Evolutionary conservation across 176 grass and related monocot genomes (phyloP).

Genomic region (Avena eriantha): DNA sequence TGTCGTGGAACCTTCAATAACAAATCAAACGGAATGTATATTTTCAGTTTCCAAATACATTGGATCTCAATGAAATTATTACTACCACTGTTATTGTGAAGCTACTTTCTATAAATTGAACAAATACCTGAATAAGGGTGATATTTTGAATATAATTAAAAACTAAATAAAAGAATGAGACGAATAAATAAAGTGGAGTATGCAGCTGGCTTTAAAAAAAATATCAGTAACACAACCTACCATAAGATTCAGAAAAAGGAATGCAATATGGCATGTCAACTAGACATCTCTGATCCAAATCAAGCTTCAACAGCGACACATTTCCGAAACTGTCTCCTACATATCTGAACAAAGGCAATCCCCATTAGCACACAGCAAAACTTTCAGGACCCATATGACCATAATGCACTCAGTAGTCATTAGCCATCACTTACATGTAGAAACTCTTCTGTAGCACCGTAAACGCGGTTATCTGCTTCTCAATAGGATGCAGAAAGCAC

Average conservation of each 20-base stretch:
- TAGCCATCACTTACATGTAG: constrained; percentile 60
- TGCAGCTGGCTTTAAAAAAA: not conserved
- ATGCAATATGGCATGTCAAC: constrained; percentile 78
- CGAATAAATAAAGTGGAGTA: not conserved
- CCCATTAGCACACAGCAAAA: constrained; percentile 35
- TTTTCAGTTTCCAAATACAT: not conserved
- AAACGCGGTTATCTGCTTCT: constrained; percentile 72
- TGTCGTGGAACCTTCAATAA: constrained; percentile 38
- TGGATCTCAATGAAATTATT: not conserved
- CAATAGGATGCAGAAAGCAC: constrained; percentile 56
- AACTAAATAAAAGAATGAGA: not conserved
- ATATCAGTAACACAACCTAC: constrained; percentile 34
- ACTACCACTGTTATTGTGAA: not conserved
- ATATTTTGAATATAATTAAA: constrained; percentile 1
- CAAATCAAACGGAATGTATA: not conserved
- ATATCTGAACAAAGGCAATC: constrained; percentile 61
- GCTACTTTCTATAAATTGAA: not conserved
- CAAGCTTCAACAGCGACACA: constrained; percentile 80
- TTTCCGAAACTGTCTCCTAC: constrained; percentile 66
- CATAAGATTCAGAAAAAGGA: constrained; percentile 84
- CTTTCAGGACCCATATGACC: not conserved
- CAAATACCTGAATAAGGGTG: not conserved
- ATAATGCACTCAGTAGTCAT: not conserved
- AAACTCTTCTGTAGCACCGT: constrained; percentile 65
- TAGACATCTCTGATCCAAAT: constrained; percentile 58